Evolutionary conservation across 805 yeast genomes (phyloP), one percentile per base, ranked within the genome.

Genomic region (Zygosaccharomyces bailii): DNA sequence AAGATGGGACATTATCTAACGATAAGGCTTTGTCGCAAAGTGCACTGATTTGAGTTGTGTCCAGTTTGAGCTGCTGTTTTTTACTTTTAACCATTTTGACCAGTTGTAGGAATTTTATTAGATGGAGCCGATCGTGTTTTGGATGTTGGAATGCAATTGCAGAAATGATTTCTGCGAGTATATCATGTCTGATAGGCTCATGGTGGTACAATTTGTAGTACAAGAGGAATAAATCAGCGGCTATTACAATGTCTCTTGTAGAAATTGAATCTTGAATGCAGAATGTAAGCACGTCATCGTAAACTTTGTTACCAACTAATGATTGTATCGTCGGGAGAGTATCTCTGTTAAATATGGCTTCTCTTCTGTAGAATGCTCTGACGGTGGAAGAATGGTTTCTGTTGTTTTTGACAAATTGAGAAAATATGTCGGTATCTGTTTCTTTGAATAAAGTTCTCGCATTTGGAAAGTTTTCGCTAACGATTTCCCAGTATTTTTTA

Each of bases 11-110:
- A 7, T 46, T 32, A 11, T 47, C 49, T 16, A 49, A 24, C 1
- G 59, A 50, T 25, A 56, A 29, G 2, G 62, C 59, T 32, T 59
- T 60, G 21, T 50, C 46, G 29, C 53, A 51, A n/a, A 61, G 25
- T 9, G 52, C 29, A 2, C 48, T 42, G 2, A 53, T 44, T 30
- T 61, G 62, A 9, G 35, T 38, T 11, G 44, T 38, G 0, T 53
- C 44, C 7, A 59, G 21, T 4, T 24, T 14, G 9, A 33, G 9
- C 9, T 27, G 41, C 2, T 24, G n/a, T 4, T 41, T 21, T 14
- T 24, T 29, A 3, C 25, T 1, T 11, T 41, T 31, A 17, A 52
- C 49, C 9, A 59, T 33, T 1, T 48, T 17, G 7, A 48, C 14
- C 6, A 61, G 20, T 21, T 32, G 39, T 8, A 55, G 20, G 24